Evolutionary conservation across 2,329 filamentous ascomycete genomes (phyloP), one percentile per base, ranked within the genome.

Genomic region (Talaromyces albobiverticillius): DNA sequence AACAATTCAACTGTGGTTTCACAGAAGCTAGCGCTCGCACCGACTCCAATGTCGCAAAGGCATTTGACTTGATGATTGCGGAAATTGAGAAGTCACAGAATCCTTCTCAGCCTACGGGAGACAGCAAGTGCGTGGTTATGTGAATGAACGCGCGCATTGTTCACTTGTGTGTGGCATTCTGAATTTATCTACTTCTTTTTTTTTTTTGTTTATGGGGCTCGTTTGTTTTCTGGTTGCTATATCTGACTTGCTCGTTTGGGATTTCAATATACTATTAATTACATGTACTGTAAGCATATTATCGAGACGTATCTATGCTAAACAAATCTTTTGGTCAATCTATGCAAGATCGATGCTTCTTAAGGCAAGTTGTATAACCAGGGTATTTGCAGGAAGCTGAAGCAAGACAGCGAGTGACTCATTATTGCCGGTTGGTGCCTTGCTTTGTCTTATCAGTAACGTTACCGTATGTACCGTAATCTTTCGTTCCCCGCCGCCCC

Each of bases 21-120:
- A 96, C 91, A 46, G 94, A 99, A 76, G 91, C 94, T 53, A 95
- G 89, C 67, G 94, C 94, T 25, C 84, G 92, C 55, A 95, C 94
- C 74, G 92, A 96, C 71, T 90, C 92, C 76, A 96, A 97, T 69
- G 94, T 99, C 46, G 81, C 82, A 63, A 92, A 90, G 72, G 90
- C 90, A 2, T 99, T 99, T 68, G 93, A 97, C 74, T 81, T 95
- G 60, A 87, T 99, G 78, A 91, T 99, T 64, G 89, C 82, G 46
- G 89, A 97, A 78, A 92, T 99, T 59, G 94, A 99, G 76, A 95
- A 95, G 75, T 86, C 87, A 23, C 89, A 95, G 74, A 95, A 95
- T 68, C 92, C 93, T 1, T 86, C 86, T 65, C 90, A 96, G 74
- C 87, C 90, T 7, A 79, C 90, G 23, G 87, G 85, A 53, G 87